A percentile compares a stretch with the other conserved stretches of the same genome.
These are phyloP conservation scores for Amanita rubescens DNA, from an alignment of 768 basidiomycete genomes.

Conservation along the genomic window DNA sequence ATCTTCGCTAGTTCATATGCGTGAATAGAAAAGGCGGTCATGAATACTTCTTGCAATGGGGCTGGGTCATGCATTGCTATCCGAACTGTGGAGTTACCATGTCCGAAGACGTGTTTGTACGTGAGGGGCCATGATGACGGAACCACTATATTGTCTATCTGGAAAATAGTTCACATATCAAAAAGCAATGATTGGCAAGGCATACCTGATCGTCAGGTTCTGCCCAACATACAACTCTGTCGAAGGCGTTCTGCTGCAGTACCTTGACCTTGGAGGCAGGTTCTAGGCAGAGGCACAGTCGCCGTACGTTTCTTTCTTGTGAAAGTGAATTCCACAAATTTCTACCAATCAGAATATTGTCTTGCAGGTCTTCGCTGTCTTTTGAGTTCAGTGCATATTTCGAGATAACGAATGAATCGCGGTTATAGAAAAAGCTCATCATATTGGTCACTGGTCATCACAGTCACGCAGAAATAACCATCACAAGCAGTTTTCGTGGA, in stretches of 20 bases:
- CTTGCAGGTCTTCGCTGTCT: background rate
- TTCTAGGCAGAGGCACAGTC: conserved; percentile 4
- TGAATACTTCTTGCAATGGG: conserved; percentile 42
- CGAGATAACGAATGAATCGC: background rate
- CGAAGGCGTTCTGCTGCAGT: background rate
- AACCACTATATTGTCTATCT: conserved; percentile 23
- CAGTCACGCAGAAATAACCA: background rate
- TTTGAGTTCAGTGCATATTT: background rate
- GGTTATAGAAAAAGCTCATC: background rate
- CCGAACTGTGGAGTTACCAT: background rate
- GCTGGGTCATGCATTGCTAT: conserved; percentile 17
- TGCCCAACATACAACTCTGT: conserved; percentile 14
- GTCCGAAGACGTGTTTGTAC: conserved; percentile 25
- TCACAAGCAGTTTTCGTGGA: background rate
- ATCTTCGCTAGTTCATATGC: conserved; percentile 38
- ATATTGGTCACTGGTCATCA: background rate
- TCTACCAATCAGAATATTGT: conserved; percentile 18
- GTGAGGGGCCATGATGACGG: conserved; percentile 26
- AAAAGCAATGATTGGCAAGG: conserved; percentile 9
- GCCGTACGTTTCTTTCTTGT: conserved; percentile 8
- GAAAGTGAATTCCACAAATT: conserved; percentile 20
- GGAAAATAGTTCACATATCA: background rate
- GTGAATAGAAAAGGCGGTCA: conserved; percentile 41
- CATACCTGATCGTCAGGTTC: conserved; percentile 22
- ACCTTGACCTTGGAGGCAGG: background rate